Conservation (phyloP, 768 basidiomycete species). For the Suillus fuscotomentosus region DNA sequence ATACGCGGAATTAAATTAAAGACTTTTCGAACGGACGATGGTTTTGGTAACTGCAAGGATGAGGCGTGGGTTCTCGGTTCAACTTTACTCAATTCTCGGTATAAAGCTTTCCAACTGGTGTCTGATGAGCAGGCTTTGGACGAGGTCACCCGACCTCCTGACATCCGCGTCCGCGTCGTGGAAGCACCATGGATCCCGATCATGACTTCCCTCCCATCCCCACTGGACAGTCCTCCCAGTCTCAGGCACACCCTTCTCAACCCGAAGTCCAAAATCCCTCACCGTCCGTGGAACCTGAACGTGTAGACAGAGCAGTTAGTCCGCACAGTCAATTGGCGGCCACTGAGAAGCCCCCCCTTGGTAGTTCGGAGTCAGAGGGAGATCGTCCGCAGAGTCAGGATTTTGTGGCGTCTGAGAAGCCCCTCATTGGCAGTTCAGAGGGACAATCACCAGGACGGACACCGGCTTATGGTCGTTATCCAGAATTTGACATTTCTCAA, state of each 20-base stretch:
- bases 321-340: slow-evolving; percentile 4
- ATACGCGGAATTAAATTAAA: slow-evolving; percentile 1
- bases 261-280: background rate
- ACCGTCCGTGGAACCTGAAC: slow-evolving; percentile 8
- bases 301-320: background rate
- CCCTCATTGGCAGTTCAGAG: slow-evolving; percentile 6
- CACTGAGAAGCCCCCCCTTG: slow-evolving; percentile 10
- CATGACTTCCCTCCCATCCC: background rate
- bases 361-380: slow-evolving; percentile 4
- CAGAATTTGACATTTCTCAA: slow-evolving; percentile 6
- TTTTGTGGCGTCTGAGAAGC: background rate
- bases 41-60: background rate
- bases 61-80: background rate
- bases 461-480: slow-evolving; percentile 5
- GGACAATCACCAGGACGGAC: background rate
- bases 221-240: slow-evolving; percentile 2
- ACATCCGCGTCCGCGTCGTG: background rate
- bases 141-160: background rate
- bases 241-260: background rate
- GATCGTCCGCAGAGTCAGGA: background rate
- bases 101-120: background rate
- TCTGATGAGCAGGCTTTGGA: background rate
- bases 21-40: background rate
- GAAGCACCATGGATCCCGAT: slow-evolving; percentile 16
- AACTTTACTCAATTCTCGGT: background rate